phyloP scores from a whole-genome alignment of 2,329 filamentous ascomycete genomes.

The Nemania sp. region DNA sequence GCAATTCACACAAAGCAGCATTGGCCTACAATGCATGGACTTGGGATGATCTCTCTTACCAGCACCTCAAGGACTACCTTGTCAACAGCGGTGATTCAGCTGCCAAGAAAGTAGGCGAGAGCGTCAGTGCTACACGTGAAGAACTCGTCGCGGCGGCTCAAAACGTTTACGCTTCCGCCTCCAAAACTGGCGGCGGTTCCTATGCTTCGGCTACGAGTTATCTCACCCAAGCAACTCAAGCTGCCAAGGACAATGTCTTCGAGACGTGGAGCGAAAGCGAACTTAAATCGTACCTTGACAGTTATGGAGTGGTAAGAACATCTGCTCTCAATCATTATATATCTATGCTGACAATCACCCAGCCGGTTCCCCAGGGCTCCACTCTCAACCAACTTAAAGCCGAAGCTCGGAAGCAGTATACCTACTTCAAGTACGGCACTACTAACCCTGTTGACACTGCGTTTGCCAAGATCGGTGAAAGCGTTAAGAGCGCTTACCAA shows the following conservation, averaged over 20 bases:
- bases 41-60: constrained; percentile 74
- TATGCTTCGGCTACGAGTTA: constrained; percentile 74
- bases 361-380: constrained; percentile 65
- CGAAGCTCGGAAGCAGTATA: constrained; percentile 70
- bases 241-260: constrained; percentile 68
- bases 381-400: constrained; percentile 71
- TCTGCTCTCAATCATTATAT: not conserved
- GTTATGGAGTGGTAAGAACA: constrained; percentile 66
- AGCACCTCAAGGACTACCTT: constrained; percentile 68
- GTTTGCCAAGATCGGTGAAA: constrained; percentile 63
- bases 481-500: constrained; percentile 51
- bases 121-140: constrained; percentile 69
- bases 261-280: constrained; percentile 75
- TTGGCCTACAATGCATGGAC: constrained; percentile 73
- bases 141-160: constrained; percentile 70
- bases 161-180: constrained; percentile 62
- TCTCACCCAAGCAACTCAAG: constrained; percentile 65
- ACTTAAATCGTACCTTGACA: constrained; percentile 78
- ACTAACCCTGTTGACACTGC: constrained; percentile 66
- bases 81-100: constrained; percentile 54
- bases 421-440: constrained; percentile 78
- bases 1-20: constrained; percentile 70
- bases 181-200: constrained; percentile 56
- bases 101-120: constrained; percentile 62
- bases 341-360: constrained; percentile 32